phyloP scores from a whole-genome alignment of 2,329 filamentous ascomycete species.

The Coniochaeta sp. region DNA sequence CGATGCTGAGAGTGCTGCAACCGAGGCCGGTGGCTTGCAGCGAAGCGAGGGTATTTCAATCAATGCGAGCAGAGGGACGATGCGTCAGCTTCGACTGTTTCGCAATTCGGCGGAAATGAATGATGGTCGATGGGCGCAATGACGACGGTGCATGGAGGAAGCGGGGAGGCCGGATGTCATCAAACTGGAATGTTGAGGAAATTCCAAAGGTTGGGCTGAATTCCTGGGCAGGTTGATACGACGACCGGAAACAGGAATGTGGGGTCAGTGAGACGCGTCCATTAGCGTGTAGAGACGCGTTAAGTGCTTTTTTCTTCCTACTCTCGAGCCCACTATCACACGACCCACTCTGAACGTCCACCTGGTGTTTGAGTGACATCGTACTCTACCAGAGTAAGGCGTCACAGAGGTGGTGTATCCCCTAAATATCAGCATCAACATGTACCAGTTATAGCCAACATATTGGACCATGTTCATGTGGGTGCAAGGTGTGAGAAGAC shows the following conservation, averaged over 20 bases:
- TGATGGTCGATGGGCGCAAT: background rate
- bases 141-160: background rate
- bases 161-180: background rate
- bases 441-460: background rate
- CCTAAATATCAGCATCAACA: background rate
- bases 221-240: background rate
- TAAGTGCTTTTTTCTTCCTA: slow-evolving; percentile 10
- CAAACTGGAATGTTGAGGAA: background rate
- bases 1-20: no score
- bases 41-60: background rate
- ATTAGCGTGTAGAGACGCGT: background rate
- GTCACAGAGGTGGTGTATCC: background rate
- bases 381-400: background rate
- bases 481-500: background rate
- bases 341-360: background rate
- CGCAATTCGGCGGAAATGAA: background rate
- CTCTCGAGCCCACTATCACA: background rate
- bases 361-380: background rate
- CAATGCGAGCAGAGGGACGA: background rate
- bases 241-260: background rate
- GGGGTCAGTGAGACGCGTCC: background rate
- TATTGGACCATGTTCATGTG: background rate
- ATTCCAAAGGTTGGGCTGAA: background rate
- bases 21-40: no score
- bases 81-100: background rate